A percentile compares a stretch with the other conserved stretches of the same genome.
These are phyloP conservation scores for Solanum acaule DNA, from an alignment of 257 asterid species.

Conservation along the genomic window DNA sequence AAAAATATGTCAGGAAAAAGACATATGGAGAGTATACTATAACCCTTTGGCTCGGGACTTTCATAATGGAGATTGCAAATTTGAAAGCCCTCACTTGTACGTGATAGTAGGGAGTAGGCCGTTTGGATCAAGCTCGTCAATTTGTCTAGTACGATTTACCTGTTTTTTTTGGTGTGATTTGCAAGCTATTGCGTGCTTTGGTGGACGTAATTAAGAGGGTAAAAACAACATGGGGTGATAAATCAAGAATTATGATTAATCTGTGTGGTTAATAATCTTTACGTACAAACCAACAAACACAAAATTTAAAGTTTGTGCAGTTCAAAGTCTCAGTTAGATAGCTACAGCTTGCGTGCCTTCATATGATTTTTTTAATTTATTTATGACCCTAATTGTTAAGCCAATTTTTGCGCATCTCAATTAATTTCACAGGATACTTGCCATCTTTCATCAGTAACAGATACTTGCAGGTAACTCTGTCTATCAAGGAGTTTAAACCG, in stretches of 20 bases:
- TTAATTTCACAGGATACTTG: no score
- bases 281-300: background rate
- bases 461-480: no score
- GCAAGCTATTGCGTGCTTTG: no score
- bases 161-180: background rate
- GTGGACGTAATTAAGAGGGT: background rate
- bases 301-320: background rate
- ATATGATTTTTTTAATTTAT: background rate
- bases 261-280: background rate
- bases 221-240: background rate
- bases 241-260: background rate
- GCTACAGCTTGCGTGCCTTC: background rate
- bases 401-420: rapidly evolving
- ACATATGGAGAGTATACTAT: no score
- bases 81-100: no score
- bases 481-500: no score
- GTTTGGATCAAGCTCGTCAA: rapidly evolving
- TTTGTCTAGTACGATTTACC: no score
- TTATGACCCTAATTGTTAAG: no score
- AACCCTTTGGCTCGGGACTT: background rate
- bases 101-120: no score
- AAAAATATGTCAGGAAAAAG: background rate
- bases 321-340: background rate
- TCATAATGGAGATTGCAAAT: background rate
- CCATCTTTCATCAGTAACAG: rapidly evolving